Conservation (phyloP, 2,329 filamentous ascomycete species). For the Pseudonectria foliicola region DNA sequence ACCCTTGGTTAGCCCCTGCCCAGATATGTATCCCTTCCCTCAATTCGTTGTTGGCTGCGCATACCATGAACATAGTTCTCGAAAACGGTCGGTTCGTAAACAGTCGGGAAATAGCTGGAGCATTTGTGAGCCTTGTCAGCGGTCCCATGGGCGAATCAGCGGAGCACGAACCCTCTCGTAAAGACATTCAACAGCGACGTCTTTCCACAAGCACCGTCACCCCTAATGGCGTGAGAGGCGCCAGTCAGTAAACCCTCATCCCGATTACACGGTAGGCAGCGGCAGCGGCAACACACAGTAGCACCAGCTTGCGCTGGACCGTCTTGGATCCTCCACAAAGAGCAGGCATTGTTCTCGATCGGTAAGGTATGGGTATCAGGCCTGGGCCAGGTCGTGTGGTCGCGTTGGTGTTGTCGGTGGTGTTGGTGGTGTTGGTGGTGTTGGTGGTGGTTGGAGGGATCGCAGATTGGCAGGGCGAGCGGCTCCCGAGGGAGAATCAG, state of each 20-base stretch:
- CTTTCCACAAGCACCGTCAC: conserved; percentile 95
- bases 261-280: background rate
- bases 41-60: conserved; percentile 12
- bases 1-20: conserved; percentile 5
- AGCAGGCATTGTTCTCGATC: conserved; percentile 20
- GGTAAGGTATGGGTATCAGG: no score
- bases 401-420: conserved; percentile 4
- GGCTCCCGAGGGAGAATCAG: no score
- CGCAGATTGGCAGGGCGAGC: no score
- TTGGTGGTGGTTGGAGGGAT: no score
- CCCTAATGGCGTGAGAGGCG: conserved; percentile 42
- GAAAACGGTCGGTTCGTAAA: conserved; percentile 97
- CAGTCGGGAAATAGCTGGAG: conserved; percentile 84
- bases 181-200: conserved; percentile 97
- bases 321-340: conserved; percentile 70
- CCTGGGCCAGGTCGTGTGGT: conserved; percentile 2
- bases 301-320: conserved; percentile 91
- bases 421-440: no score
- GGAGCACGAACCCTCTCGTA: conserved; percentile 77
- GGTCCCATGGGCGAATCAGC: background rate
- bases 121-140: conserved; percentile 9
- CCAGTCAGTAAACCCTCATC: conserved; percentile 8
- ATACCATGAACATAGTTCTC: conserved; percentile 98
- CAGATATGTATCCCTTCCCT: background rate
- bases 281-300: conserved; percentile 52